Base-by-base conservation (phyloP, 805 yeast genomes). In the Priceomyces haplophilus region DNA sequence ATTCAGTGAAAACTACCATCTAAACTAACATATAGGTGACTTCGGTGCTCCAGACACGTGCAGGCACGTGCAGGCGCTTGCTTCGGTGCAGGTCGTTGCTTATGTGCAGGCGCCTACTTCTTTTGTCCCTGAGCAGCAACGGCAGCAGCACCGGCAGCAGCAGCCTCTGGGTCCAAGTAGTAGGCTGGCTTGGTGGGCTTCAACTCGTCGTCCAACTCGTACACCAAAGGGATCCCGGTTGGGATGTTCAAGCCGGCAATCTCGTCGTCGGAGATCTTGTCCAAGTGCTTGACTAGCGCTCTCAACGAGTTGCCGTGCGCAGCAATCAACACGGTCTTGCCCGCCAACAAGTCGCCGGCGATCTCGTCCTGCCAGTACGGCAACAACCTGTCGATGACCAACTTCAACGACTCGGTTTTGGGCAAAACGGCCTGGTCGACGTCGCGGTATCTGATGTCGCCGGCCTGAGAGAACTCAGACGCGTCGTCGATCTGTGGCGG, bases 221-320 rank as follows among this genome's bases (percentile, higher is more conserved):
- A 91, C 50, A 91, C 97, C 74, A 90, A 82, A 65, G 98, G 98
- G 56, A 90, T 91, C 79, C 97, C 98, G 58, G 97, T 90, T 73
- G 98, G 97, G 67, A 90, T 89, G 83, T 90, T 91, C 69, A 91
- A 83, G 55, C 83, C 88, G 47, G 97, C 91, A 66, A 90, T 91
- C 55, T 86, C 96, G 16, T 72, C 90, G 64, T 88, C 97, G 52
- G 96, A 83, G 68, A 91, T 88, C 64, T 80, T 79, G 76, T 91
- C 97, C 75, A 90, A 83, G 78, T 89, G 88, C 81, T 91, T 90
- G 62, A 91, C 97, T 55, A 90, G 76, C 55, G 88, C 97, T 80
- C 98, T 87, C 70, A 90, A 80, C 40, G 98, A 91, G 88, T 91
- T 91, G 75, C 98, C 98, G 78, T 90, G 98, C 54, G 98, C 98